Conservation (phyloP, 208 protist species). For the Novymonas esmeraldas region DNA sequence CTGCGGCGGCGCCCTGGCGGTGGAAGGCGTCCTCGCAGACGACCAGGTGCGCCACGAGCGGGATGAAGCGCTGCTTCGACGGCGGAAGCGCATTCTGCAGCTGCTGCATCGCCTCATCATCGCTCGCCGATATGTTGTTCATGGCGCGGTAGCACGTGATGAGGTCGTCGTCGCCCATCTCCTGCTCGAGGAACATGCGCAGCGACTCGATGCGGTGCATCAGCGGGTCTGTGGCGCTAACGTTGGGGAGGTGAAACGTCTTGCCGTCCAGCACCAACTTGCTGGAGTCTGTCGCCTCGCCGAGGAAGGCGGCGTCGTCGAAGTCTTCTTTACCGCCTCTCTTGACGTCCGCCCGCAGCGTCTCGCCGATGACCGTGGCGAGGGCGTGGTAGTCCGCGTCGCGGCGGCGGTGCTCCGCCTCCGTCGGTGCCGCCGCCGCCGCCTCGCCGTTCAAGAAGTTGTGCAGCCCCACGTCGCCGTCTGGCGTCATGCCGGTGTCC, state of each 20-base stretch:
- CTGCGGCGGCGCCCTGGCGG: constrained; percentile 41
- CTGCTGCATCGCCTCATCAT: constrained; percentile 78
- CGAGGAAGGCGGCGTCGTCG: constrained; percentile 64
- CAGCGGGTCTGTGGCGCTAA: constrained; percentile 75
- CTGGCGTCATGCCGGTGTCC: constrained; percentile 33
- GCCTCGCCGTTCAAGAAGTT: constrained; percentile 70
- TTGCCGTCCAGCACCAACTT: constrained; percentile 91
- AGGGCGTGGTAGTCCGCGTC: constrained; percentile 75
- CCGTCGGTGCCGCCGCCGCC: constrained; percentile 31
- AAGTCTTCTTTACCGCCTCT: constrained; percentile 52
- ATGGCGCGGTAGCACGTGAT: constrained; percentile 76
- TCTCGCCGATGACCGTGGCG: constrained; percentile 67
- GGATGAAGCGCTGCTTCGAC: constrained; percentile 79
- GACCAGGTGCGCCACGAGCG: constrained; percentile 82
- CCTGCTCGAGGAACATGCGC: constrained; percentile 83
- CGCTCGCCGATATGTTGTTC: constrained; percentile 75
- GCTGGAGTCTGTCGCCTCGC: constrained; percentile 46
- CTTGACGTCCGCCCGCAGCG: constrained; percentile 27
- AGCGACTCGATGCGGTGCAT: constrained; percentile 92
- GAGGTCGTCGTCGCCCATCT: constrained; percentile 79
- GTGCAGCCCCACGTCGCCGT: constrained; percentile 59
- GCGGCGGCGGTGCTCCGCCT: constrained; percentile 37
- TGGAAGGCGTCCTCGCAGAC: constrained; percentile 90
- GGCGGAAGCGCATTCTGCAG: constrained; percentile 57
- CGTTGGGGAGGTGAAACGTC: constrained; percentile 83